A percentile compares a stretch with the other conserved stretches of the same genome.
Conservation (phyloP, 2,329 filamentous ascomycete species). For the Clarireedia homoeocarpa region DNA sequence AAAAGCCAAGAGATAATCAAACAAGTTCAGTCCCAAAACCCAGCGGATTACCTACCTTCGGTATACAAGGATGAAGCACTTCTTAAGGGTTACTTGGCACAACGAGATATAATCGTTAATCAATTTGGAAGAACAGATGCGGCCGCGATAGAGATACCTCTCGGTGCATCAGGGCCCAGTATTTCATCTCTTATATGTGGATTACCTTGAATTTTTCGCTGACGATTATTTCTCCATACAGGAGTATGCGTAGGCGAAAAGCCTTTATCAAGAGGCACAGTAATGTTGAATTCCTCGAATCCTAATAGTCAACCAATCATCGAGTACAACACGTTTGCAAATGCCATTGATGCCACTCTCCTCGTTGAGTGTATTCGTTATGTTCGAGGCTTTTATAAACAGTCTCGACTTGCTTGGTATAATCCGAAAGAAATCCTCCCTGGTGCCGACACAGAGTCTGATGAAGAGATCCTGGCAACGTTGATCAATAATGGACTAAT, state of each 20-base stretch:
- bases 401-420: not conserved
- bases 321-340: slow-evolving; percentile 34
- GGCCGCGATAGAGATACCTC: not conserved
- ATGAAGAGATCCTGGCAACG: not conserved
- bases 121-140: not conserved
- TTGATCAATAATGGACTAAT: not conserved
- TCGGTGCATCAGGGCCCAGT: not conserved
- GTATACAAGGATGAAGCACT: slow-evolving; percentile 1
- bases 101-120: not conserved
- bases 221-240: not conserved
- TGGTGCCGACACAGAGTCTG: not conserved
- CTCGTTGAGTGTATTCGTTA: not conserved
- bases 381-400: not conserved
- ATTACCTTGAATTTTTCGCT: not conserved
- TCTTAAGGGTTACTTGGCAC: not conserved
- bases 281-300: slow-evolving; percentile 34
- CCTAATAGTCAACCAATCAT: slow-evolving; percentile 21
- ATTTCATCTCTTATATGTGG: not conserved
- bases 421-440: not conserved
- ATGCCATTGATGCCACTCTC: not conserved
- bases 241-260: slow-evolving; percentile 15
- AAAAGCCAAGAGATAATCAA: not conserved
- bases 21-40: not conserved
- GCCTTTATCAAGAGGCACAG: slow-evolving; percentile 34
- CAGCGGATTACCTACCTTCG: not conserved